A percentile compares a stretch with the other conserved stretches of the same genome.
Conservation (phyloP, 805 yeast genomes). For the Pichia phayaonensis region DNA sequence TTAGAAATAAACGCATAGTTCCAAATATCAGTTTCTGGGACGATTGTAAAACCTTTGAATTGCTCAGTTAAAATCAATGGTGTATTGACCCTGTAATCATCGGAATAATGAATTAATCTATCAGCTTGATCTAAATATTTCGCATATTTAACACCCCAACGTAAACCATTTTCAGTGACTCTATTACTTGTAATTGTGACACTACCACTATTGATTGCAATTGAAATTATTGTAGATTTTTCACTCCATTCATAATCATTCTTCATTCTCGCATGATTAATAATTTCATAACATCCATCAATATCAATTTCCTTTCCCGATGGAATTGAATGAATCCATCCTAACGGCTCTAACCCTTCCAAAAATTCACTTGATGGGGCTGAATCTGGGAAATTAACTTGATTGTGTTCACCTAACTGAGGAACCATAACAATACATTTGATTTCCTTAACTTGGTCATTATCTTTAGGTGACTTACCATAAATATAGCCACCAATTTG, state of each 20-base stretch:
- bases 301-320: constrained; percentile 44
- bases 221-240: constrained; percentile 49
- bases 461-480: constrained; percentile 73
- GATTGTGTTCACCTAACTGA: constrained; percentile 68
- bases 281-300: constrained; percentile 65
- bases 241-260: constrained; percentile 33
- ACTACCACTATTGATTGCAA: constrained; percentile 77
- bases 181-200: constrained; percentile 65
- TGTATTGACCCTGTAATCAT: constrained; percentile 49
- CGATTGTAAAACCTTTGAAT: constrained; percentile 74
- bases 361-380: constrained; percentile 36
- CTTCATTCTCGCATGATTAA: constrained; percentile 44
- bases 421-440: constrained; percentile 73
- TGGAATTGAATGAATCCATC: constrained; percentile 91
- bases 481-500: constrained; percentile 78
- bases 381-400: constrained; percentile 51
- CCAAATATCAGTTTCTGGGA: constrained; percentile 84
- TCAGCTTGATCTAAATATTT: constrained; percentile 52
- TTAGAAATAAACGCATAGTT: constrained; percentile 86
- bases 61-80: constrained; percentile 71
- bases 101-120: constrained; percentile 61
- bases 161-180: constrained; percentile 54
- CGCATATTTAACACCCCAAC: constrained; percentile 68
- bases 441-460: constrained; percentile 69
- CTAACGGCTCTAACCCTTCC: constrained; percentile 67